Percentiles rank a stretch among this genome's conserved stretches.
These are phyloP conservation scores for Ophiostoma perfectum DNA, from an alignment of 2,329 filamentous ascomycete genomes.

Conservation along the genomic window DNA sequence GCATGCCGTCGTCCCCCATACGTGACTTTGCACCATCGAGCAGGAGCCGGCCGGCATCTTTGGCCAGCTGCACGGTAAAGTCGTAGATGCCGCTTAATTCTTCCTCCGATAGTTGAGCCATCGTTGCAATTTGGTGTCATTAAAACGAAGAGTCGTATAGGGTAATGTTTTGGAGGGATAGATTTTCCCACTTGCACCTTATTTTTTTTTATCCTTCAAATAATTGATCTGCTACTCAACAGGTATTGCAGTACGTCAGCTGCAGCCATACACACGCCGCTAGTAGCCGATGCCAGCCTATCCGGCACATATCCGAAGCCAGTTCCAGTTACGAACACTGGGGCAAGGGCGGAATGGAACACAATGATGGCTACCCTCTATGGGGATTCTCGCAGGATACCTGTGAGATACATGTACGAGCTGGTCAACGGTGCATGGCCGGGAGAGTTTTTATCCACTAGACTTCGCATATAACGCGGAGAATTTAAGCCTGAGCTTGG, in stretches of 20 bases:
- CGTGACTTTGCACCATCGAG: conserved; percentile 57
- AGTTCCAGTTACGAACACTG: not conserved
- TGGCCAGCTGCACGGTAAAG: conserved; percentile 65
- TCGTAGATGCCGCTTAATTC: conserved; percentile 61
- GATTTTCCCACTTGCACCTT: not conserved
- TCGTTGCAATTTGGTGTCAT: not conserved
- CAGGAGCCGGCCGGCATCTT: conserved; percentile 63
- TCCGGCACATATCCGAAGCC: conserved; percentile 8
- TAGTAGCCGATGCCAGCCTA: conserved; percentile 19
- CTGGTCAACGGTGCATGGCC: not conserved
- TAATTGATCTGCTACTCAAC: not conserved
- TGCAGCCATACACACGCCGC: conserved; percentile 1
- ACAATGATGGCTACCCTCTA: not conserved
- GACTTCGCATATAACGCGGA: not conserved
- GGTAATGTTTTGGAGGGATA: conserved; percentile 2
- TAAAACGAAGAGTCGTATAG: not conserved
- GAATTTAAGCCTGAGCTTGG: not conserved
- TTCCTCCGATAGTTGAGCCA: conserved; percentile 32
- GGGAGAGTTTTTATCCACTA: conserved; percentile 3
- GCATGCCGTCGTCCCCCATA: conserved; percentile 36
- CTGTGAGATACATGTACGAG: too few relatives aligned
- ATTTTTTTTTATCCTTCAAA: not conserved
- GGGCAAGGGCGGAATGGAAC: not conserved
- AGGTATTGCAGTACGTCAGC: not conserved
- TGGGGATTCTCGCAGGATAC: not conserved